These are phyloP conservation scores for Helicostylum pulchrum DNA, from an alignment of 192 early-diverging fungal genomes.

Conservation along the genomic window DNA sequence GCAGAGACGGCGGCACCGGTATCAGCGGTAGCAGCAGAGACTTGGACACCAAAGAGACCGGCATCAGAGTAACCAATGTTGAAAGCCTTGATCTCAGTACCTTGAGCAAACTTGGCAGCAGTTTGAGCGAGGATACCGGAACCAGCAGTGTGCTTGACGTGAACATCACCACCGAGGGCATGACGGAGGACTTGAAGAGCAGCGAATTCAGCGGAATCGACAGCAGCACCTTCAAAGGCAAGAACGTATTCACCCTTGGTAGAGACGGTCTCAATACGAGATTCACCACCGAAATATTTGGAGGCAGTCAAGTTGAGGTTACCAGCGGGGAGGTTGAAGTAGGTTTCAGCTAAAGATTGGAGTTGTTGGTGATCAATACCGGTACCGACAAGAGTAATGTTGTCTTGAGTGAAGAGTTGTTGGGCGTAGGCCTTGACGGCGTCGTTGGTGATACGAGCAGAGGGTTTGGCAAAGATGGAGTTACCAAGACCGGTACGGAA, in stretches of 20 bases:
- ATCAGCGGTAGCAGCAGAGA: conserved; percentile 56
- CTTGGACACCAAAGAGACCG: conserved; percentile 83
- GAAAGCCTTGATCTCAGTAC: conserved; percentile 69
- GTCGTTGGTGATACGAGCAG: conserved; percentile 59
- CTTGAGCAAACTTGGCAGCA: conserved; percentile 50
- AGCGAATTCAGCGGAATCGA: conserved; percentile 57
- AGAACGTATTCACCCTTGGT: conserved; percentile 64
- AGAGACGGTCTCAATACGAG: conserved; percentile 65
- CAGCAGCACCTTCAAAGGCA: conserved; percentile 73
- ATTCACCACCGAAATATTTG: conserved; percentile 84
- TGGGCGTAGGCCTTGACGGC: conserved; percentile 73
- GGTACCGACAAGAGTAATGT: conserved; percentile 81
- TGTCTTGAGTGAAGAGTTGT: conserved; percentile 64
- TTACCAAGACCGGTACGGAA: conserved; percentile 95
- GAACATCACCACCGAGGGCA: conserved; percentile 58
- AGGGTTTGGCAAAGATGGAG: conserved; percentile 80
- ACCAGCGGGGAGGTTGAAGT: conserved; percentile 43
- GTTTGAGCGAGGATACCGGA: conserved; percentile 63
- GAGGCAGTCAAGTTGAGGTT: conserved; percentile 34
- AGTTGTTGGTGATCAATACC: conserved; percentile 78
- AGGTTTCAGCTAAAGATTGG: conserved; percentile 58
- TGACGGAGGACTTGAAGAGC: conserved; percentile 60
- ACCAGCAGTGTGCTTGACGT: conserved; percentile 63
- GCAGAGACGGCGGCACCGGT: conserved; percentile 60
- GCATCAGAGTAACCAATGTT: conserved; percentile 86